Conservation (phyloP, 805 yeast genomes). For the Blastobotrys muscicola region DNA sequence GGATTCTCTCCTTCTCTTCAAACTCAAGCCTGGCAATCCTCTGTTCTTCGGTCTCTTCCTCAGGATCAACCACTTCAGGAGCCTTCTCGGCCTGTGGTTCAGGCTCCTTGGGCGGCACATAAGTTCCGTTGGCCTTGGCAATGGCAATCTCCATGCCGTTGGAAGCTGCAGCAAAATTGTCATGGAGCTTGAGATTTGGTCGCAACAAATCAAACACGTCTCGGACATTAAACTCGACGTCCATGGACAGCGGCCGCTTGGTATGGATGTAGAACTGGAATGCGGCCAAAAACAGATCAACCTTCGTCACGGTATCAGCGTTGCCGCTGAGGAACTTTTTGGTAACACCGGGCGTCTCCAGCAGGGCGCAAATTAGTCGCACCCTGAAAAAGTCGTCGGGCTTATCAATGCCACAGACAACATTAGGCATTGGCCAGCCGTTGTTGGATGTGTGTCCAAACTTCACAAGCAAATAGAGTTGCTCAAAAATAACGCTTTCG, state of each 20-base stretch:
- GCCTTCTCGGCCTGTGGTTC: constrained; percentile 16
- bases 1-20: constrained; percentile 31
- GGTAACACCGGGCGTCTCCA: constrained; percentile 23
- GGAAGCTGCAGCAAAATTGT: constrained; percentile 36
- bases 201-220: constrained; percentile 32
- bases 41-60: constrained; percentile 26
- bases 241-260: constrained; percentile 56
- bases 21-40: constrained; percentile 23
- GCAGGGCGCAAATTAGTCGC: constrained; percentile 39
- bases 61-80: too few species aligned
- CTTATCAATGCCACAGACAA: constrained; percentile 40
- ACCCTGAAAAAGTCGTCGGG: constrained; percentile 67
- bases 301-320: constrained; percentile 17
- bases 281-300: constrained; percentile 40
- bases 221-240: constrained; percentile 44
- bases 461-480: constrained; percentile 48
- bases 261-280: constrained; percentile 64
- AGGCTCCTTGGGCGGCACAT: constrained; percentile 19
- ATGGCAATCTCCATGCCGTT: constrained; percentile 30
- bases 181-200: constrained; percentile 30
- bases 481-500: constrained; percentile 38
- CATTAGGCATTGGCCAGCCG: constrained; percentile 43
- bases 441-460: constrained; percentile 47
- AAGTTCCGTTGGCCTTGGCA: constrained; percentile 30
- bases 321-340: background rate